Percentiles rank a stretch among this genome's conserved stretches.
Evolutionary conservation across 2,329 filamentous ascomycete species (phyloP).

Genomic region (Fusarium agapanthi): DNA sequence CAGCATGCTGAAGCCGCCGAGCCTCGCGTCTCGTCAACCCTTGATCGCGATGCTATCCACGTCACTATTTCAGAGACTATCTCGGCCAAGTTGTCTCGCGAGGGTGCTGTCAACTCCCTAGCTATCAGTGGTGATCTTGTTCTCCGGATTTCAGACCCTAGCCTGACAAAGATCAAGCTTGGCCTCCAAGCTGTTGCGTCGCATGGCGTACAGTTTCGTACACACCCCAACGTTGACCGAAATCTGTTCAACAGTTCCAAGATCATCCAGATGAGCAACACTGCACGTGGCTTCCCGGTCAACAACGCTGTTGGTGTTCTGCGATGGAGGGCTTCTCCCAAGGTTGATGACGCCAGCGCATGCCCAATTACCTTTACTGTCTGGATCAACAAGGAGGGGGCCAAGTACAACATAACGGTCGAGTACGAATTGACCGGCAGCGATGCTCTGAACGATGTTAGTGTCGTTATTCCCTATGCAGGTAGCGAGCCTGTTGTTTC

Average conservation of each 20-base stretch:
- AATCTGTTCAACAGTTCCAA: constrained; percentile 83
- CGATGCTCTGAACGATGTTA: constrained; percentile 82
- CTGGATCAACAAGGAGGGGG: constrained; percentile 91
- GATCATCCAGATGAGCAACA: constrained; percentile 89
- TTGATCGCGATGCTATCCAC: constrained; percentile 86
- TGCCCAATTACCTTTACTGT: constrained; percentile 96
- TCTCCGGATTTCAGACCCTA: constrained; percentile 86
- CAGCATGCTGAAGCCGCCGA: constrained; percentile 60
- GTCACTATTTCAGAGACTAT: constrained; percentile 91
- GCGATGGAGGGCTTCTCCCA: constrained; percentile 88
- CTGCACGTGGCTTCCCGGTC: constrained; percentile 86
- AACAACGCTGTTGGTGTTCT: constrained; percentile 95
- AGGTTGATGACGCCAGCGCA: constrained; percentile 79
- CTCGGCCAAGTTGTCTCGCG: constrained; percentile 85
- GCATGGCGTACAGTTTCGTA: constrained; percentile 89
- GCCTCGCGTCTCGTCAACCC: constrained; percentile 69
- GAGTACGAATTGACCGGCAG: constrained; percentile 93
- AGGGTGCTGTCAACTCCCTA: constrained; percentile 86
- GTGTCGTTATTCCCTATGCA: constrained; percentile 86
- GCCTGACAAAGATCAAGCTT: constrained; percentile 91
- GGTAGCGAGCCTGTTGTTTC: constrained; percentile 87
- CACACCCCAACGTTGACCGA: constrained; percentile 96
- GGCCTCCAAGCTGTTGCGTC: constrained; percentile 78
- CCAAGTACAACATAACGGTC: constrained; percentile 88
- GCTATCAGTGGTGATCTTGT: constrained; percentile 92